These are phyloP conservation scores for Aureobasidium leucospermi DNA, from an alignment of 2,329 filamentous ascomycete species.

Conservation along the genomic window DNA sequence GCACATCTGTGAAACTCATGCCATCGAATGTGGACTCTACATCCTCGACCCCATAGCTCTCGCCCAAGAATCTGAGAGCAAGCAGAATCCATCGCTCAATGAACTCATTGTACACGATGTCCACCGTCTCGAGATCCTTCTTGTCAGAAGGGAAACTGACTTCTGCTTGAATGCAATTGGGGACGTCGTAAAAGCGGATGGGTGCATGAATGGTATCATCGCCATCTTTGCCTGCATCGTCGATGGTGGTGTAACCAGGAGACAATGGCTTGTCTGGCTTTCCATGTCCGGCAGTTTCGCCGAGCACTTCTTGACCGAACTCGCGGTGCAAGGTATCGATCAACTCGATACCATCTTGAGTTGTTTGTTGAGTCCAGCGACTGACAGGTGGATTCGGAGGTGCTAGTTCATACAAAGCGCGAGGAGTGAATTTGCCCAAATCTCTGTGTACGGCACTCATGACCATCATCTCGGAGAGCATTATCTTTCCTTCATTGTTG, in stretches of 20 bases:
- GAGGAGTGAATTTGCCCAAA: constrained; percentile 3
- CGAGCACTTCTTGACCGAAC: constrained; percentile 9
- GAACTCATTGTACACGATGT: constrained; percentile 88
- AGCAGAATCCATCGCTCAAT: constrained; percentile 72
- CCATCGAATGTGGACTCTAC: constrained; percentile 46
- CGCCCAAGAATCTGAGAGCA: constrained; percentile 58
- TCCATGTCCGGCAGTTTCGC: neutral
- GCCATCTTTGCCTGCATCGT: constrained; percentile 75
- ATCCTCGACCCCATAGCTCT: constrained; percentile 44
- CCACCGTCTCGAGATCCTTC: constrained; percentile 54
- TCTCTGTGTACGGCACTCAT: constrained; percentile 29
- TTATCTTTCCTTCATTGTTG: constrained; percentile 50
- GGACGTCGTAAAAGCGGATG: constrained; percentile 68
- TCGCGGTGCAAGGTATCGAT: neutral
- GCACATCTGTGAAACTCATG: constrained; percentile 49
- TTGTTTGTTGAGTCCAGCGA: neutral
- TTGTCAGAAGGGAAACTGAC: constrained; percentile 52
- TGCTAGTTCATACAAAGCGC: constrained; percentile 10
- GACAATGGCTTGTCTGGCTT: constrained; percentile 32
- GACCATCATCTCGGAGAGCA: constrained; percentile 26
- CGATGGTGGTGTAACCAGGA: constrained; percentile 84
- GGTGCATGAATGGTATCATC: constrained; percentile 80
- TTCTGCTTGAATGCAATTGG: constrained; percentile 72
- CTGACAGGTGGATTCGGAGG: constrained; percentile 14
- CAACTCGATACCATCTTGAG: neutral